Evolutionary conservation across 768 basidiomycete genomes (phyloP).

Genomic region (Pseudohyphozyma bogoriensis): DNA sequence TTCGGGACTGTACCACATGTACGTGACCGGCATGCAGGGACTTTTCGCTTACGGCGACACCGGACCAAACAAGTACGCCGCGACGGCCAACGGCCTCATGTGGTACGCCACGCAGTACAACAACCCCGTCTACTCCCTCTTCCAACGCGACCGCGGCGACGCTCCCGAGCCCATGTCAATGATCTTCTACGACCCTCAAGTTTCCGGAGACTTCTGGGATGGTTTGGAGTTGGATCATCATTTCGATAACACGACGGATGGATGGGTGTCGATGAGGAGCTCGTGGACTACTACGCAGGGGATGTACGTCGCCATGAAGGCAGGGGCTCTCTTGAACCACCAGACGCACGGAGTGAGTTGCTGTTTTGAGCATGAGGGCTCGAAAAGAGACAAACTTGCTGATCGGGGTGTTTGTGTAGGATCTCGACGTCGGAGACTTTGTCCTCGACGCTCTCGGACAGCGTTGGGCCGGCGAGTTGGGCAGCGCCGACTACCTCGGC

Average conservation of each 20-base stretch:
- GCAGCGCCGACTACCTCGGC: constrained; percentile 73
- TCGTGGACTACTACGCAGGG: constrained; percentile 84
- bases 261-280: constrained; percentile 85
- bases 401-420: constrained; percentile 55
- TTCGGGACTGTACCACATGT: constrained; percentile 81
- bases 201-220: constrained; percentile 85
- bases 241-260: constrained; percentile 61
- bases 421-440: constrained; percentile 89
- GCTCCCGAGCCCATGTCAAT: constrained; percentile 50
- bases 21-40: constrained; percentile 22
- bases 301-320: constrained; percentile 78
- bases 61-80: constrained; percentile 87
- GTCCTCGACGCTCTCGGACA: constrained; percentile 86
- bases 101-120: constrained; percentile 60
- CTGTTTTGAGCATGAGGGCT: too few species aligned
- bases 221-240: constrained; percentile 66
- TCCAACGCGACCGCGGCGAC: constrained; percentile 81
- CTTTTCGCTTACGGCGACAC: constrained; percentile 50
- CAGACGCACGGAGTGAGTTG: constrained; percentile 50
- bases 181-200: constrained; percentile 84
- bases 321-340: constrained; percentile 65
- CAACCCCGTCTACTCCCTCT: constrained; percentile 63
- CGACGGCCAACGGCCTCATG: constrained; percentile 81
- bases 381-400: too few species aligned
- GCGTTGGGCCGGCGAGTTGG: constrained; percentile 91